Percentiles rank a stretch among this genome's conserved stretches.
phyloP scores from a whole-genome alignment of 169 alveolate species.

The Eimeria falciformis region DNA sequence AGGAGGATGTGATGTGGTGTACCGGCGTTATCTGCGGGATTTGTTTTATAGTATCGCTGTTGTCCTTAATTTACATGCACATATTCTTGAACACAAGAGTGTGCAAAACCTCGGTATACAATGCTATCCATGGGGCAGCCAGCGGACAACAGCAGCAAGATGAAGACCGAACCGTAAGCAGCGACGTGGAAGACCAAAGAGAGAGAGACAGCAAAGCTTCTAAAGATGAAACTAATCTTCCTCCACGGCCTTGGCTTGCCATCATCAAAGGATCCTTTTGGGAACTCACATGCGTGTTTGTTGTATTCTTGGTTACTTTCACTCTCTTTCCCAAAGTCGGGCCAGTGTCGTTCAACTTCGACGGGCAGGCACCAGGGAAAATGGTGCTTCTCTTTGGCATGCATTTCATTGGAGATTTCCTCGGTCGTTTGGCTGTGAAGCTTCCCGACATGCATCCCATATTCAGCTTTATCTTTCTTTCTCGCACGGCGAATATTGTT shows the following conservation, averaged over 20 bases:
- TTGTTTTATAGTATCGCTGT: slow-evolving; percentile 3
- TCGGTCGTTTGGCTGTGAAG: slow-evolving; percentile 50
- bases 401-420: slow-evolving; percentile 56
- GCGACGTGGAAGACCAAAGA: slow-evolving; percentile 52
- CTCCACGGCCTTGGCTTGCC: slow-evolving; percentile 63
- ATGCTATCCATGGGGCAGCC: slow-evolving; percentile 12
- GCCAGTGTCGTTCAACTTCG: slow-evolving; percentile 58
- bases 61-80: slow-evolving; percentile 40
- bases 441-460: slow-evolving; percentile 6
- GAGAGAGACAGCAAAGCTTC: slow-evolving; percentile 28
- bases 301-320: slow-evolving; percentile 54
- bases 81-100: slow-evolving; percentile 46
- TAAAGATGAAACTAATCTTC: slow-evolving; percentile 32
- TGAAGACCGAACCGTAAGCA: slow-evolving; percentile 19
- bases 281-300: slow-evolving; percentile 51
- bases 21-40: slow-evolving; percentile 36
- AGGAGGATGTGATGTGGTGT: slow-evolving; percentile 33
- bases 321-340: slow-evolving; percentile 67
- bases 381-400: slow-evolving; percentile 60
- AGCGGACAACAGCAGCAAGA: slow-evolving; percentile 14
- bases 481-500: slow-evolving; percentile 46
- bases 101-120: slow-evolving; percentile 31
- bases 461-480: slow-evolving; percentile 54
- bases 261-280: slow-evolving; percentile 43
- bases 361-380: slow-evolving; percentile 17